Conservation (phyloP, 495 filamentous ascomycete species). For the Penicillium paxilli region DNA sequence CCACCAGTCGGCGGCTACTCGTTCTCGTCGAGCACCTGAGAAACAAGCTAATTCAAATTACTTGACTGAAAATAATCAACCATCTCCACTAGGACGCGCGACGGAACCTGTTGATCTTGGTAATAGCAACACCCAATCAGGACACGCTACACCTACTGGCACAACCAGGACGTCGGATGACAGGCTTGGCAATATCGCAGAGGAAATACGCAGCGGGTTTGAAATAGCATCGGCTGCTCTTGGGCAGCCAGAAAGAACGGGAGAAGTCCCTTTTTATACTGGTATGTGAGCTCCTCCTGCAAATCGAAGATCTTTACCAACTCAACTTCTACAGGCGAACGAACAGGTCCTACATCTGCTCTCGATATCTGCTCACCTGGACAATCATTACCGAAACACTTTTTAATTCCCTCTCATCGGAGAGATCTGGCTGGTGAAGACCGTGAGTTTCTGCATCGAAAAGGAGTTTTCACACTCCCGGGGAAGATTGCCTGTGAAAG, state of each 20-base stretch:
- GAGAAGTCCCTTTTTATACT: conserved; percentile 31
- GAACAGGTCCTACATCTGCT: conserved; percentile 24
- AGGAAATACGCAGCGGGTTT: conserved; percentile 29
- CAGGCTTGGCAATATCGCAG: background rate
- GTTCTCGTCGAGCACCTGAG: background rate
- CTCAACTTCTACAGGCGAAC: conserved; percentile 11
- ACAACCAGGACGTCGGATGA: background rate
- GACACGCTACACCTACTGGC: background rate
- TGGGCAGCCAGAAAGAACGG: conserved; percentile 14
- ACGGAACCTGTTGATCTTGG: background rate
- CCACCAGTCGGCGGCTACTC: background rate
- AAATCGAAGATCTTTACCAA: too few species aligned
- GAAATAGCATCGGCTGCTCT: conserved; percentile 32
- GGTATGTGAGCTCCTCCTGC: too few species aligned
- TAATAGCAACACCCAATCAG: background rate
- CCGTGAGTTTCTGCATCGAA: conserved; percentile 23
- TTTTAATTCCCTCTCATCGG: conserved; percentile 23
- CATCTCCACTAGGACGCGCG: background rate
- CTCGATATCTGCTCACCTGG: conserved; percentile 22
- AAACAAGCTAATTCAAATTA: background rate
- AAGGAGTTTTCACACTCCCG: conserved; percentile 32
- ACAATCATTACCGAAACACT: conserved; percentile 22
- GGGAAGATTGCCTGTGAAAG: conserved; percentile 18
- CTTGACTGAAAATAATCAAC: background rate
- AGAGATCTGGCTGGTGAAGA: conserved; percentile 23